Evolutionary conservation across 2,329 filamentous ascomycete genomes (phyloP).

Genomic region (Thielaviopsis ethacetica): DNA sequence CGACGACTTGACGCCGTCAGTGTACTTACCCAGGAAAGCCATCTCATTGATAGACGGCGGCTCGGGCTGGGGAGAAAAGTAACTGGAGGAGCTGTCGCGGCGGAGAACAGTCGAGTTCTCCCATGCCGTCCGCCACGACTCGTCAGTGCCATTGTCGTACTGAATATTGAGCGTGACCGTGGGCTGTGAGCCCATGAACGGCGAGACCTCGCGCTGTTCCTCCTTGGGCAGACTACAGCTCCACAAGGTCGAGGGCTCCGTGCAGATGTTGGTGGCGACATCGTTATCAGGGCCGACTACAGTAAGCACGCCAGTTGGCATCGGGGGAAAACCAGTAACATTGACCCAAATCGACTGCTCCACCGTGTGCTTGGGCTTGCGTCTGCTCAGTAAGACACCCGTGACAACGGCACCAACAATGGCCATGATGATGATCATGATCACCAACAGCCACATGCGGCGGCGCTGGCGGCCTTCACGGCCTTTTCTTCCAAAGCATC

Average conservation of each 20-base stretch:
- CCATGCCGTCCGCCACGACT: constrained; percentile 24
- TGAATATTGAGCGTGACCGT: constrained; percentile 69
- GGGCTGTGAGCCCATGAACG: constrained; percentile 52
- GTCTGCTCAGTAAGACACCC: constrained; percentile 26
- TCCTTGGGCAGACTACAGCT: constrained; percentile 75
- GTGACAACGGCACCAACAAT: constrained; percentile 41
- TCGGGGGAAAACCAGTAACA: constrained; percentile 68
- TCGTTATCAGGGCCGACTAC: constrained; percentile 57
- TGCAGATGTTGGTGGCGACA: constrained; percentile 49
- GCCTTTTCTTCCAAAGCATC: constrained; percentile 47
- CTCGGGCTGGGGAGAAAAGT: constrained; percentile 30
- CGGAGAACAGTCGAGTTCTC: constrained; percentile 19
- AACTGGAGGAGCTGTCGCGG: not conserved
- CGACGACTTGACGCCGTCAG: constrained; percentile 49
- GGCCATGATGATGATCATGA: constrained; percentile 33
- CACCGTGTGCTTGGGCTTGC: not conserved
- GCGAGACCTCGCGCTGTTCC: constrained; percentile 45
- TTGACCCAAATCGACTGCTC: constrained; percentile 55
- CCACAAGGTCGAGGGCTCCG: constrained; percentile 61
- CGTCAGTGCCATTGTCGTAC: constrained; percentile 43
- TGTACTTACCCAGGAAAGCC: constrained; percentile 70
- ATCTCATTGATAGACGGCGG: constrained; percentile 53
- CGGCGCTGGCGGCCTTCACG: constrained; percentile 47
- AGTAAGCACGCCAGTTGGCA: constrained; percentile 69
- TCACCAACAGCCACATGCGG: constrained; percentile 40